These are phyloP conservation scores for Pichia ethanolica DNA, from an alignment of 805 yeast species.

Conservation along the genomic window DNA sequence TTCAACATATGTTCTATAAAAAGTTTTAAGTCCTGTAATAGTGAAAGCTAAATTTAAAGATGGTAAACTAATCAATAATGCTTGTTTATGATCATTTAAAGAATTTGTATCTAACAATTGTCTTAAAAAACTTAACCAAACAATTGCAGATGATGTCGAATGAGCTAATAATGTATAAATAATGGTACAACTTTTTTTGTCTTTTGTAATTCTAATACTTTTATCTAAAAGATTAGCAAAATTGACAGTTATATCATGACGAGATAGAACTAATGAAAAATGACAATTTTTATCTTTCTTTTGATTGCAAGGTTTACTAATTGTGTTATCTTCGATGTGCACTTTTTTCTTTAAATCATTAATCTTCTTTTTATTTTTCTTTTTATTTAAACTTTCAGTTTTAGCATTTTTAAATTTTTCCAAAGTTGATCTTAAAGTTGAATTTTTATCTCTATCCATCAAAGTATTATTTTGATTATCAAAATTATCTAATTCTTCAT, in stretches of 20 bases:
- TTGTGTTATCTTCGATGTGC: too few relatives aligned
- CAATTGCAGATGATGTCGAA: constrained; percentile 44
- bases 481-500: not conserved
- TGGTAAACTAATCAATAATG: constrained; percentile 35
- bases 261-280: constrained; percentile 12
- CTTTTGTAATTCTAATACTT: constrained; percentile 45
- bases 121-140: constrained; percentile 58
- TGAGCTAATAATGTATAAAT: constrained; percentile 49
- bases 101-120: constrained; percentile 33
- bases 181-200: constrained; percentile 6
- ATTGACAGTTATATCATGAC: constrained; percentile 30
- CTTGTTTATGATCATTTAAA: not conserved
- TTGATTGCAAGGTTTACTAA: too few relatives aligned
- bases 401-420: not conserved
- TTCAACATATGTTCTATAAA: not conserved
- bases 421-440: not conserved
- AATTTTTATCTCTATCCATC: not conserved
- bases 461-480: not conserved
- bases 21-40: not conserved
- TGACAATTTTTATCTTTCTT: constrained; percentile 8
- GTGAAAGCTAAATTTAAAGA: constrained; percentile 37
- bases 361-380: not conserved
- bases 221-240: constrained; percentile 67
- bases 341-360: not conserved
- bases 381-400: not conserved